phyloP scores from a whole-genome alignment of 2,329 filamentous ascomycete genomes.

The Aspergillus sp. region DNA sequence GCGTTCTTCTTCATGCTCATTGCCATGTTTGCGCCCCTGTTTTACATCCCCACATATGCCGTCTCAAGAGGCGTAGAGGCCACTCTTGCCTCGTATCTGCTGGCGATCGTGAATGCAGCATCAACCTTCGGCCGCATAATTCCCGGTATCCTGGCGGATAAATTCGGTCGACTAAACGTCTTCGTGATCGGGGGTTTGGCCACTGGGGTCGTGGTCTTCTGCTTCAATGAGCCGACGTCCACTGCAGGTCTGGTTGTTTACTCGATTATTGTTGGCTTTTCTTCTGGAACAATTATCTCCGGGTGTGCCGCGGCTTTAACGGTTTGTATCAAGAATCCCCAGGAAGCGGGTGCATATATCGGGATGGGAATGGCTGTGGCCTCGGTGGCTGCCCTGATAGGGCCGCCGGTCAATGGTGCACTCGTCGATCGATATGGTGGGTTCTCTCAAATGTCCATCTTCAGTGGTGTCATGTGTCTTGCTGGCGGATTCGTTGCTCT shows the following conservation, averaged over 20 bases:
- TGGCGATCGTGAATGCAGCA: constrained; percentile 32
- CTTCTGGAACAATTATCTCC: constrained; percentile 38
- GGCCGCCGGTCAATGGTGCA: constrained; percentile 47
- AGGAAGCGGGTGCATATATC: constrained; percentile 38
- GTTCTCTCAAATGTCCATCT: constrained; percentile 36
- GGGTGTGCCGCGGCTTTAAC: constrained; percentile 37
- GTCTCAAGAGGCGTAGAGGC: constrained; percentile 12
- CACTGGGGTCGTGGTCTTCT: constrained; percentile 30
- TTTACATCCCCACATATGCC: constrained; percentile 29
- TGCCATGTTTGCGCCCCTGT: constrained; percentile 29
- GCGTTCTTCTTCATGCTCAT: constrained; percentile 21
- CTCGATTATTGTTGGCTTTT: constrained; percentile 38
- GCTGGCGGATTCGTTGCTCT: constrained; percentile 27
- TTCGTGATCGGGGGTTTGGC: constrained; percentile 22
- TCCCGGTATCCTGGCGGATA: constrained; percentile 32
- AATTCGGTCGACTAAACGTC: constrained; percentile 35
- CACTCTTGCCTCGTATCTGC: constrained; percentile 26
- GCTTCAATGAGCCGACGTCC: constrained; percentile 25
- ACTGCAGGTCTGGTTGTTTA: constrained; percentile 29
- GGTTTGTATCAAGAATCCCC: constrained; percentile 25
- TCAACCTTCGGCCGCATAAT: constrained; percentile 33
- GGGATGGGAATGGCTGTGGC: constrained; percentile 33
- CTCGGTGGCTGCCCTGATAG: constrained; percentile 47
- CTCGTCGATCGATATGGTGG: constrained; percentile 43
- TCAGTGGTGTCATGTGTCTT: constrained; percentile 29